A percentile compares a stretch with the other conserved stretches of the same genome.
Evolutionary conservation across 129 eudicot genomes (phyloP).

Genomic region (Solidago caesia): DNA sequence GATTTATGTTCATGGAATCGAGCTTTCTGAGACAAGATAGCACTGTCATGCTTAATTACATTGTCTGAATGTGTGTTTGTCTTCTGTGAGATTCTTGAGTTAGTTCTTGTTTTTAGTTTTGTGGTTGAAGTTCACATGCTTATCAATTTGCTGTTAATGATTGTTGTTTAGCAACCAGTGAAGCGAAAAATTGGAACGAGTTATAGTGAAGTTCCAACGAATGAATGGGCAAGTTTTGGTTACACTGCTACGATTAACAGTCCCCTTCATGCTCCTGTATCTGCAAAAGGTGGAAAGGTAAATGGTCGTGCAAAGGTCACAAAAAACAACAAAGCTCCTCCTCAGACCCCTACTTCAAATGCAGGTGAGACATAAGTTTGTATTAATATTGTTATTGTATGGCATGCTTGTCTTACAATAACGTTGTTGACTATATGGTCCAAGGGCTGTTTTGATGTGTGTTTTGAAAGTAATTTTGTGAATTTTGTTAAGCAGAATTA

Average conservation of each 20-base stretch:
- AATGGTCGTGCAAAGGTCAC: constrained; percentile 59
- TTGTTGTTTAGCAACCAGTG: constrained; percentile 50
- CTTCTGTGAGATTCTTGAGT: background rate
- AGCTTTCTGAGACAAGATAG: too few relatives aligned
- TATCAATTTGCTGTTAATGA: constrained; percentile 6
- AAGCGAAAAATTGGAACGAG: constrained; percentile 65
- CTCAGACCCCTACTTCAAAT: constrained; percentile 76
- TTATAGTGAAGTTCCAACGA: constrained; percentile 50
- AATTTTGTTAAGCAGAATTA: background rate
- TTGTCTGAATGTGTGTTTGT: background rate
- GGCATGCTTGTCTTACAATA: background rate
- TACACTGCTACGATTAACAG: constrained; percentile 48
- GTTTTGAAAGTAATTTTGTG: background rate
- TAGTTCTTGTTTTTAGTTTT: background rate
- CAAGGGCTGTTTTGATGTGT: background rate
- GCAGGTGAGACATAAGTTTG: constrained; percentile 54
- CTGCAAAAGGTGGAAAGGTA: constrained; percentile 61
- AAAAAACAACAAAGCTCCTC: constrained; percentile 55
- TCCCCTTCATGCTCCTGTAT: constrained; percentile 76
- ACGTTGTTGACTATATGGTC: background rate
- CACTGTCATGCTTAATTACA: too few relatives aligned
- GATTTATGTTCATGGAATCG: background rate
- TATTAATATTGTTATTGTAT: constrained; percentile 1
- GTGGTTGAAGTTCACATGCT: constrained; percentile 13
- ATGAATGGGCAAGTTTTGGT: constrained; percentile 54